Evolutionary conservation across 192 early-diverging fungal genomes (phyloP).

Genomic region (Podila horticola): DNA sequence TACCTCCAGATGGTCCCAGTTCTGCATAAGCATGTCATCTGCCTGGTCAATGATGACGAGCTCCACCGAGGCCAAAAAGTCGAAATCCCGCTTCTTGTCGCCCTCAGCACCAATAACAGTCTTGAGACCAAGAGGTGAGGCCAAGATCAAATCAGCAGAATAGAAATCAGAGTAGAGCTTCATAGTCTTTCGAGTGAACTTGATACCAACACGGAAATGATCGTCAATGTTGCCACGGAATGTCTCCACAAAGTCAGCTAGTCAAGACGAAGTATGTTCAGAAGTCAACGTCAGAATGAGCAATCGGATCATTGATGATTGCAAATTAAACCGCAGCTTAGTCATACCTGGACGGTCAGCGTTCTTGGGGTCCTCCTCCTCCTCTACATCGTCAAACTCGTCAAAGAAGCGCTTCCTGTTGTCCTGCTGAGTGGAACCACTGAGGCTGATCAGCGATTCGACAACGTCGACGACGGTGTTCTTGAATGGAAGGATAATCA

Average conservation of each 20-base stretch:
- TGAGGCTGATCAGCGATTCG: conserved; percentile 76
- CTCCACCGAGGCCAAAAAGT: conserved; percentile 95
- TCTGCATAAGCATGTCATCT: conserved; percentile 94
- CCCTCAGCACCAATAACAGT: conserved; percentile 87
- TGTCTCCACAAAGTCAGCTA: conserved; percentile 80
- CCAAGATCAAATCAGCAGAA: conserved; percentile 89
- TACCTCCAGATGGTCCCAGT: conserved; percentile 96
- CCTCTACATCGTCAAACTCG: conserved; percentile 76
- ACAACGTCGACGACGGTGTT: conserved; percentile 86
- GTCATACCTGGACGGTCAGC: conserved; percentile 65
- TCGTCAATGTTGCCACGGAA: conserved; percentile 98
- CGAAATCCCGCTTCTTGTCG: conserved; percentile 91
- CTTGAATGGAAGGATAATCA: conserved; percentile 90
- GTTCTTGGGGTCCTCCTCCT: conserved; percentile 69
- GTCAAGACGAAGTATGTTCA: neutral
- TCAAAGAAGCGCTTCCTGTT: conserved; percentile 85
- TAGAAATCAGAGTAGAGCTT: conserved; percentile 93
- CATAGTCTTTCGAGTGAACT: conserved; percentile 86
- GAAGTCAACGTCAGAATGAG: no score
- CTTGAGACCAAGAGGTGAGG: conserved; percentile 91
- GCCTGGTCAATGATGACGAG: conserved; percentile 88
- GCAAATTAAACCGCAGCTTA: no score
- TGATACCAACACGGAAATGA: conserved; percentile 92
- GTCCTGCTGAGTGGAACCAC: conserved; percentile 86
- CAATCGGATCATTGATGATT: no score